Percentiles rank a stretch among this genome's conserved stretches.
These are phyloP conservation scores for Sphagnum fallax DNA, from an alignment of 228 moss, liverwort and hornwort genomes.

Conservation along the genomic window DNA sequence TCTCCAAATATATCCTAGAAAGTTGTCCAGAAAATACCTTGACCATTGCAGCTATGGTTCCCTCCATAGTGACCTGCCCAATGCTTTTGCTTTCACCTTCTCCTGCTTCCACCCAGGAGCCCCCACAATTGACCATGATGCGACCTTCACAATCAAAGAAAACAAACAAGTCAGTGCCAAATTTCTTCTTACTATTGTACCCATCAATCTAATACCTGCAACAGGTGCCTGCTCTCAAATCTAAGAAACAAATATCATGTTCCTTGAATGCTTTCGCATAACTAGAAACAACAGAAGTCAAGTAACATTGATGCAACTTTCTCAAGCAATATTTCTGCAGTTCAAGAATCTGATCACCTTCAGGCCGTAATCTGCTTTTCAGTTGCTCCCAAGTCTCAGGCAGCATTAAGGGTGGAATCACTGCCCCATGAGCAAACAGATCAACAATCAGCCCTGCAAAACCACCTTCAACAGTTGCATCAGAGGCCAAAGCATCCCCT, in stretches of 20 bases:
- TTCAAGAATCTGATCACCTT: conserved; percentile 14
- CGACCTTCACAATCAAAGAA: conserved; percentile 20
- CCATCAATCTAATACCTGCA: too few species aligned
- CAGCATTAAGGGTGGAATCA: conserved; percentile 47
- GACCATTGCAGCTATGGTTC: conserved; percentile 29
- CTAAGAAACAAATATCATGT: too few species aligned
- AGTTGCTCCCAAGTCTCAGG: conserved; percentile 43
- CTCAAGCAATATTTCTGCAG: too few species aligned
- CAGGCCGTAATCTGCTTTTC: conserved; percentile 25
- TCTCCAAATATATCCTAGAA: conserved; percentile 15
- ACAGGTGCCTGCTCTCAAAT: too few species aligned
- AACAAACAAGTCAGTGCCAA: neutral
- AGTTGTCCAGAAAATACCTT: conserved; percentile 22
- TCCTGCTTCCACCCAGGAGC: conserved; percentile 42
- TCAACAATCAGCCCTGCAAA: conserved; percentile 57
- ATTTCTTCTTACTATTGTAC: neutral
- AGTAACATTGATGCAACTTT: too few species aligned
- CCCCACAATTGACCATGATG: conserved; percentile 66
- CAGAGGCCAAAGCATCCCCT: conserved; percentile 32
- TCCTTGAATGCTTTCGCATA: too few species aligned
- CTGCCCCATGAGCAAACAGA: conserved; percentile 42
- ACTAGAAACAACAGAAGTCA: too few species aligned
- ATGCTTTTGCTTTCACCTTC: conserved; percentile 20
- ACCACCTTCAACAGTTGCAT: conserved; percentile 28
- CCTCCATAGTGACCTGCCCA: conserved; percentile 35